Evolutionary conservation across 345 rosid species (phyloP).

Genomic region (Arabis hirsuta): DNA sequence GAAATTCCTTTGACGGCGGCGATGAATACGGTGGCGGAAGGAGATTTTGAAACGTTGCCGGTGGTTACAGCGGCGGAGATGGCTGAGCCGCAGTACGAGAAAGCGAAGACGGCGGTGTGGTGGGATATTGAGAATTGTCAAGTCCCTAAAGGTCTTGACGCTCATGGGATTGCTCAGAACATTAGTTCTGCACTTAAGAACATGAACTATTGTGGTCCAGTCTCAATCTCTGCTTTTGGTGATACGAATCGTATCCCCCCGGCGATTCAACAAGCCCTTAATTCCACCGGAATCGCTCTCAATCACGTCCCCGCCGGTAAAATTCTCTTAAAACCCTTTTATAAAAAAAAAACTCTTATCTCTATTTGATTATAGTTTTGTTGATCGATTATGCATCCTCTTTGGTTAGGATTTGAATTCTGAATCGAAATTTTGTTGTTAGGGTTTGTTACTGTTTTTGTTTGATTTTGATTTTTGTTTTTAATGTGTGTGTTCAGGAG

Average conservation of each 20-base stretch:
- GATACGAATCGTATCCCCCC: constrained; percentile 73
- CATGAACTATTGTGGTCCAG: constrained; percentile 75
- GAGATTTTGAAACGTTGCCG: neutral
- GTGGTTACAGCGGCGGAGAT: constrained; percentile 32
- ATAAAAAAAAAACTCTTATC: too few relatives aligned
- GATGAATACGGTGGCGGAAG: constrained; percentile 21
- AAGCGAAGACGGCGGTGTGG: constrained; percentile 87
- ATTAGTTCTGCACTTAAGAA: constrained; percentile 82
- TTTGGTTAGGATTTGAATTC: neutral
- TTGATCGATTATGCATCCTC: neutral
- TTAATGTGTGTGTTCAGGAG: constrained; percentile 52
- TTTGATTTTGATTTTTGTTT: neutral
- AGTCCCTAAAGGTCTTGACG: constrained; percentile 69
- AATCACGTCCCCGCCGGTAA: constrained; percentile 92
- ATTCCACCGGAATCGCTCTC: constrained; percentile 87
- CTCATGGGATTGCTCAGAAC: constrained; percentile 85
- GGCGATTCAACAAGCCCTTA: constrained; percentile 73
- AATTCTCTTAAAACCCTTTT: neutral
- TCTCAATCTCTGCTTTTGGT: constrained; percentile 88
- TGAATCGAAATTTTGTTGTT: neutral
- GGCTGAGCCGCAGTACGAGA: constrained; percentile 63
- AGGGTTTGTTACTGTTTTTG: neutral
- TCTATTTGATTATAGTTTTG: neutral
- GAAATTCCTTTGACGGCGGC: constrained; percentile 2
- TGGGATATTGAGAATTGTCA: constrained; percentile 97